Conservation (phyloP, 2,329 filamentous ascomycete genomes). For the Rhinocladiella mackenziei region DNA sequence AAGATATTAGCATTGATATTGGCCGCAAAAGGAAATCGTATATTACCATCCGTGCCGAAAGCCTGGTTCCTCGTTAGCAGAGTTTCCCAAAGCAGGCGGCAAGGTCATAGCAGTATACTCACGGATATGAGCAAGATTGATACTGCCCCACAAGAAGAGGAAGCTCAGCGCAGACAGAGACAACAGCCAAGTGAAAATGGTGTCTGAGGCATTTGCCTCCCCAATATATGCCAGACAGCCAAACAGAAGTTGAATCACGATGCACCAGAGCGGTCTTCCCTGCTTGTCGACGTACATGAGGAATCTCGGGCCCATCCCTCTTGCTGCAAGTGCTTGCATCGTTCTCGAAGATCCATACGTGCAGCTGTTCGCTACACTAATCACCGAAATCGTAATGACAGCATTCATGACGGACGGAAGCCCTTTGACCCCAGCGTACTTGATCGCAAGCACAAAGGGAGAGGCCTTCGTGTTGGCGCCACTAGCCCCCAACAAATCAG, state of each 20-base stretch:
- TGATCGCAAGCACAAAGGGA: constrained; percentile 90
- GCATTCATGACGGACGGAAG: constrained; percentile 88
- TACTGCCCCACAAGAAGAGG: constrained; percentile 64
- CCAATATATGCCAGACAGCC: constrained; percentile 77
- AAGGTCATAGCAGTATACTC: too few species aligned
- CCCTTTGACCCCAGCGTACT: constrained; percentile 73
- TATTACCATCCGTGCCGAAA: constrained; percentile 70
- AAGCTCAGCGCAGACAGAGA: constrained; percentile 68
- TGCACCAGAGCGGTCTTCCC: constrained; percentile 73
- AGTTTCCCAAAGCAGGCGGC: background rate
- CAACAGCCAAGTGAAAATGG: constrained; percentile 73
- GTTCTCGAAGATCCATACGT: constrained; percentile 90
- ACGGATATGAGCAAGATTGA: constrained; percentile 64
- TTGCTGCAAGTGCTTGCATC: constrained; percentile 70
- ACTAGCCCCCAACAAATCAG: constrained; percentile 57
- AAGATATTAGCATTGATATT: too few species aligned
- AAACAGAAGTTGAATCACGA: constrained; percentile 61
- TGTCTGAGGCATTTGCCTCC: constrained; percentile 43
- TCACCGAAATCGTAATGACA: constrained; percentile 83
- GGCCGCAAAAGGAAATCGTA: too few species aligned
- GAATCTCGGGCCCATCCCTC: constrained; percentile 65
- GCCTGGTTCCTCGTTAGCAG: too few species aligned
- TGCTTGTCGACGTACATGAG: constrained; percentile 77
- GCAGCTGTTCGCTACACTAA: constrained; percentile 87
- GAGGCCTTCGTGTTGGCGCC: constrained; percentile 68